Percentiles rank a stretch among this genome's conserved stretches.
phyloP scores from a whole-genome alignment of 305 asterid genomes.

The Nicotiana rustica region DNA sequence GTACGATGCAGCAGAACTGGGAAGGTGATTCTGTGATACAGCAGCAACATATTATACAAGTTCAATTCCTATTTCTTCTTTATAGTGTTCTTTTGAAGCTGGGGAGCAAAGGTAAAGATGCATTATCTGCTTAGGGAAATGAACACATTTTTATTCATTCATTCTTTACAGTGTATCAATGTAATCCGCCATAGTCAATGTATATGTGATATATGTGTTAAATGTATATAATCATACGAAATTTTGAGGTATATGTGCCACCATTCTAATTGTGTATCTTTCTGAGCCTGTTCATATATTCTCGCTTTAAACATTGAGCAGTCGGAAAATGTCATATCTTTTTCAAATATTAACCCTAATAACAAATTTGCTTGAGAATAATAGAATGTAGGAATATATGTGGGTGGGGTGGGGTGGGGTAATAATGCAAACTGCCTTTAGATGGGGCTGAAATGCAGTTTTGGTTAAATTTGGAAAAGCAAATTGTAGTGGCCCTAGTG shows the following conservation, averaged over 20 bases:
- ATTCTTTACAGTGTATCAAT: constrained; percentile 17
- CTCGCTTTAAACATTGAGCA: background rate
- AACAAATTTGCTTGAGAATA: background rate
- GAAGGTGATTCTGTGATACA: background rate
- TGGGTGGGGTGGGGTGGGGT: background rate
- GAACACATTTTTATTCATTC: constrained; percentile 21
- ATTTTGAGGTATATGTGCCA: constrained; percentile 1
- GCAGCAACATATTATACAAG: background rate
- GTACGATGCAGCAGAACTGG: constrained; percentile 1
- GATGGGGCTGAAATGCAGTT: background rate
- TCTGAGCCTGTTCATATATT: background rate
- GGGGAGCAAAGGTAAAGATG: too few species aligned
- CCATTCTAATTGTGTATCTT: background rate
- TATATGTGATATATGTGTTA: constrained; percentile 18
- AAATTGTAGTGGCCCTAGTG: background rate
- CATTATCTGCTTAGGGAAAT: too few species aligned
- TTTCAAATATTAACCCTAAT: background rate
- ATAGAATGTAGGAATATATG: background rate
- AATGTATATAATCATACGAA: constrained; percentile 24
- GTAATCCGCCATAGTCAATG: constrained; percentile 2
- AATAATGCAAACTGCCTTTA: background rate
- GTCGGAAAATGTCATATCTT: background rate
- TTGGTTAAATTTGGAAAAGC: background rate
- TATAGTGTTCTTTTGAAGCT: background rate
- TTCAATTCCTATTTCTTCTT: background rate